These are phyloP conservation scores for Pseudoneurospora amorphoporcata DNA, from an alignment of 495 filamentous ascomycete species.

Conservation along the genomic window DNA sequence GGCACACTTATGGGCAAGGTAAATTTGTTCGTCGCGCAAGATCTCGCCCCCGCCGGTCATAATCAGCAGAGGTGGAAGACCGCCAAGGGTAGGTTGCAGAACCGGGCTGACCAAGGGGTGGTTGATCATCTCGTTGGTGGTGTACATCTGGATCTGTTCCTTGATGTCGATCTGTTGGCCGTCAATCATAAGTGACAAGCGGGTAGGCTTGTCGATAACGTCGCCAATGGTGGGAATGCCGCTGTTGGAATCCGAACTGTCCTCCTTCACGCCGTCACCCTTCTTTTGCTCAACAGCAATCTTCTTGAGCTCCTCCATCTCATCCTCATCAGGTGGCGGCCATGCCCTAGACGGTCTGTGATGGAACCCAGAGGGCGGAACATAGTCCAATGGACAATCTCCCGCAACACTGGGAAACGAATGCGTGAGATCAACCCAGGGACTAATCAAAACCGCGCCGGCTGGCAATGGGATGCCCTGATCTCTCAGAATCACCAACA, in stretches of 20 bases:
- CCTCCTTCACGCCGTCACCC: slow-evolving; percentile 1
- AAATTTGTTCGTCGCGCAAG: slow-evolving; percentile 88
- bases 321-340: slow-evolving; percentile 82
- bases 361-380: slow-evolving; percentile 75
- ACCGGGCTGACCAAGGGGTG: slow-evolving; percentile 87
- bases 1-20: slow-evolving; percentile 87
- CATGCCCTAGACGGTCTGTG: slow-evolving; percentile 75
- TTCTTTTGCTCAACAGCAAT: slow-evolving; percentile 17
- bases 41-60: slow-evolving; percentile 81
- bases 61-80: slow-evolving; percentile 77
- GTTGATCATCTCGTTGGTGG: slow-evolving; percentile 72
- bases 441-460: slow-evolving; percentile 80
- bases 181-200: slow-evolving; percentile 56
- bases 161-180: slow-evolving; percentile 61
- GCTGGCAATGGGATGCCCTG: slow-evolving; percentile 72
- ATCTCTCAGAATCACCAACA: slow-evolving; percentile 76
- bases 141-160: slow-evolving; percentile 85
- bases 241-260: neutral
- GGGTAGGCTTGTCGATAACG: slow-evolving; percentile 29
- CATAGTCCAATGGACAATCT: slow-evolving; percentile 70
- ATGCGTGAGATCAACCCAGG: slow-evolving; percentile 90
- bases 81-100: slow-evolving; percentile 76
- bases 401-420: slow-evolving; percentile 80
- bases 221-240: slow-evolving; percentile 16
- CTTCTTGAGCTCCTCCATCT: slow-evolving; percentile 37